phyloP scores from a whole-genome alignment of 139 green algal genomes.

The Tetraselmis chui region DNA sequence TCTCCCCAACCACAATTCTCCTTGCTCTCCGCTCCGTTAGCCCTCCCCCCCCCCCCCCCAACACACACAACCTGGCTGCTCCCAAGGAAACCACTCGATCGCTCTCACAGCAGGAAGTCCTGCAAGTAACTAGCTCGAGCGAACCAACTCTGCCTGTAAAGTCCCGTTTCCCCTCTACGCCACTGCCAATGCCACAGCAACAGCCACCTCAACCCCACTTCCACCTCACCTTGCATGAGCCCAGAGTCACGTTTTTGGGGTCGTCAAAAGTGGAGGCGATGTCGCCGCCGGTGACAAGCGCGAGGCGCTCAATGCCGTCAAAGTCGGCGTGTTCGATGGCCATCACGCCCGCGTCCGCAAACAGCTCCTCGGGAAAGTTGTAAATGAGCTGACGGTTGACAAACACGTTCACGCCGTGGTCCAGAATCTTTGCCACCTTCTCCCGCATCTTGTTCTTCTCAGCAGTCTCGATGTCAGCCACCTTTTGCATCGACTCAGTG shows the following conservation, averaged over 20 bases:
- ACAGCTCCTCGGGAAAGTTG: conserved; percentile 96
- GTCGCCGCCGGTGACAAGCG: conserved; percentile 94
- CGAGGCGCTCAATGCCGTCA: conserved; percentile 89
- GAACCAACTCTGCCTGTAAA: too few species aligned
- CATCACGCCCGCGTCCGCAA: conserved; percentile 72
- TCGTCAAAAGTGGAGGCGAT: conserved; percentile 94
- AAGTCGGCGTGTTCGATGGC: conserved; percentile 66
- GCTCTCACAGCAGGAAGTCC: too few species aligned
- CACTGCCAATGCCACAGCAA: too few species aligned
- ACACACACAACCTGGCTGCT: too few species aligned
- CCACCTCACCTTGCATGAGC: conserved; percentile 71
- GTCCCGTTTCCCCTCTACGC: too few species aligned
- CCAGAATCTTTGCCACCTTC: conserved; percentile 89
- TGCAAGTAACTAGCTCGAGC: too few species aligned
- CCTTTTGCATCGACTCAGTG: conserved; percentile 55
- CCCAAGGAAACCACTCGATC: too few species aligned
- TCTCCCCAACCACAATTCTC: too few species aligned
- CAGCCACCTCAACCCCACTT: too few species aligned
- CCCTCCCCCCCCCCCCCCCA: too few species aligned
- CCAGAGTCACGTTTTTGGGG: conserved; percentile 72
- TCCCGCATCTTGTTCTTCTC: conserved; percentile 95
- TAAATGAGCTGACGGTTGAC: conserved; percentile 99
- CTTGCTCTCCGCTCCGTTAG: too few species aligned
- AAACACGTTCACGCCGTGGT: conserved; percentile 93
- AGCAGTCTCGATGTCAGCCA: conserved; percentile 92